Percentiles rank a stretch among this genome's conserved stretches.
Conservation (phyloP, 2,329 filamentous ascomycete genomes). For the Beauveria bassiana region DNA sequence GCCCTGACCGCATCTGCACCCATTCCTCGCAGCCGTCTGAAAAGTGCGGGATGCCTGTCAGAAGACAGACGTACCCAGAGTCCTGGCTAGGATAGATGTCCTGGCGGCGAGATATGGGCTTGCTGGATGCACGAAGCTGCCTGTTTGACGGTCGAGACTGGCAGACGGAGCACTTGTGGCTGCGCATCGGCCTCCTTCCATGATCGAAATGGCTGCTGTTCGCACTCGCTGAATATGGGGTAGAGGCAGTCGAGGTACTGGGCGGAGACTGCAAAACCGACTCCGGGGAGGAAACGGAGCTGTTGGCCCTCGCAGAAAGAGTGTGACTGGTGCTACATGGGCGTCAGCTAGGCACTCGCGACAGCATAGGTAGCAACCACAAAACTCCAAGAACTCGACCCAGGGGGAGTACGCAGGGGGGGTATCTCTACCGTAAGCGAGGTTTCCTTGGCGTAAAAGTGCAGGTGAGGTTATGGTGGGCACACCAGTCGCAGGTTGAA, state of each 20-base stretch:
- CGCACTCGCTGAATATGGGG: background rate
- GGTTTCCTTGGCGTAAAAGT: constrained; percentile 29
- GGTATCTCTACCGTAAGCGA: constrained; percentile 1
- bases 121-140: background rate
- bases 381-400: background rate
- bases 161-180: constrained; percentile 7
- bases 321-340: background rate
- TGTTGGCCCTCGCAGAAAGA: background rate
- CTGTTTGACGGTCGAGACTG: constrained; percentile 7
- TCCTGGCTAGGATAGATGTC: constrained; percentile 36
- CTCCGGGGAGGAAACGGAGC: background rate
- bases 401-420: background rate
- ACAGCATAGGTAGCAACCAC: background rate
- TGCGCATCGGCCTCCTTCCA: background rate
- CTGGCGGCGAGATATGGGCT: constrained; percentile 29
- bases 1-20: constrained; percentile 38
- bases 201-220: background rate
- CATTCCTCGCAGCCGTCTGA: constrained; percentile 38
- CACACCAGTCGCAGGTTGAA: constrained; percentile 40
- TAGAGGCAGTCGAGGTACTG: background rate
- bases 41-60: constrained; percentile 42
- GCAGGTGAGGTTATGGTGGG: constrained; percentile 38
- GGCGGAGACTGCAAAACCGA: background rate
- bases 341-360: background rate
- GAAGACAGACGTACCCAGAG: constrained; percentile 37